These are phyloP conservation scores for Blastobotrys raffinosifermentans DNA, from an alignment of 1,139 yeast genomes.

Conservation along the genomic window DNA sequence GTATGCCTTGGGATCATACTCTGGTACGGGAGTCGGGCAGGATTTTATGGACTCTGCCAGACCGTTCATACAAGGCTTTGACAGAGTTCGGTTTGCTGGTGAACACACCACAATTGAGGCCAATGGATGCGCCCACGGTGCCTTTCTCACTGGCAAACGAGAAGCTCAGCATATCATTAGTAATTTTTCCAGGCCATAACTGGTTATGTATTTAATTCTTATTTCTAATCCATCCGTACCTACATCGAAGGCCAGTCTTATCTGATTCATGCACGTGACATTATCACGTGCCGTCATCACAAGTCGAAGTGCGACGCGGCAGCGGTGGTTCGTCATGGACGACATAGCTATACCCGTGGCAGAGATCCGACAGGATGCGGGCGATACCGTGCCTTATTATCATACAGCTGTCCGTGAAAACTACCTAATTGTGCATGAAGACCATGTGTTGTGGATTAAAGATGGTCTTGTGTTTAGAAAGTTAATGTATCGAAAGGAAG, in stretches of 20 bases:
- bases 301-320: neutral
- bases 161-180: conserved; percentile 46
- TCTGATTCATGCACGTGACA: neutral
- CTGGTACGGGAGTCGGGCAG: conserved; percentile 62
- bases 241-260: neutral
- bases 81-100: conserved; percentile 67
- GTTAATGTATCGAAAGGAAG: conserved; percentile 43
- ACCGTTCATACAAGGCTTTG: conserved; percentile 52
- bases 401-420: conserved; percentile 11
- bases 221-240: too few relatives aligned
- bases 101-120: conserved; percentile 73
- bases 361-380: neutral
- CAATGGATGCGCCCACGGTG: conserved; percentile 81
- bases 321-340: neutral
- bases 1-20: conserved; percentile 67
- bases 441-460: conserved; percentile 41
- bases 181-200: too few relatives aligned
- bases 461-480: conserved; percentile 48
- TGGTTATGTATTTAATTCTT: too few relatives aligned
- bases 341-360: neutral
- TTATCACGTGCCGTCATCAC: neutral
- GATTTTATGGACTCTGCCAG: conserved; percentile 55
- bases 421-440: conserved; percentile 20
- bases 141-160: conserved; percentile 63
- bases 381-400: neutral